Evolutionary conservation across 2,329 filamentous ascomycete genomes (phyloP).

Genomic region (Penicillium digitatum): DNA sequence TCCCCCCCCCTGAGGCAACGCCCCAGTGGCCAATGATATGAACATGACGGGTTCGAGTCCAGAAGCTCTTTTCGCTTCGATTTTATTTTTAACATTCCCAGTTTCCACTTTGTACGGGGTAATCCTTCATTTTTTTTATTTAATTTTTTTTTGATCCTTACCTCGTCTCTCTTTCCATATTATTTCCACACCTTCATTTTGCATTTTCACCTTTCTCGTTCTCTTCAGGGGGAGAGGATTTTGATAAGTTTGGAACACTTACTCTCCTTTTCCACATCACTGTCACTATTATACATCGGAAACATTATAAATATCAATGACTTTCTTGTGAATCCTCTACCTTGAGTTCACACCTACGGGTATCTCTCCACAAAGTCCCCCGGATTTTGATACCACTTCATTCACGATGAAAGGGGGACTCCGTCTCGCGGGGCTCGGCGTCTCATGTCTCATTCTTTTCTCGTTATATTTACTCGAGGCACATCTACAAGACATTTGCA

Average conservation of each 20-base stretch:
- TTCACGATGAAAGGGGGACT: conserved; percentile 32
- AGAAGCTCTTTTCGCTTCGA: not conserved
- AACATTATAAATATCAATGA: conserved; percentile 10
- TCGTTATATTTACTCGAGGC: conserved; percentile 31
- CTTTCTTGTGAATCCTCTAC: conserved; percentile 1
- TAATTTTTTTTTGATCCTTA: not conserved
- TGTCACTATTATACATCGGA: not conserved
- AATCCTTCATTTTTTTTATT: not conserved
- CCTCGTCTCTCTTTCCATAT: not conserved
- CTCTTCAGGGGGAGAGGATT: not conserved
- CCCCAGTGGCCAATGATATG: conserved; percentile 6
- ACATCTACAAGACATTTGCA: conserved; percentile 33
- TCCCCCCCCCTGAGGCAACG: conserved; percentile 1
- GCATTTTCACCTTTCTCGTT: not conserved
- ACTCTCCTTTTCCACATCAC: not conserved
- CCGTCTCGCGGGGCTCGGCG: conserved; percentile 26
- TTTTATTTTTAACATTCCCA: not conserved
- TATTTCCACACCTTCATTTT: not conserved
- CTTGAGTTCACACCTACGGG: conserved; percentile 6
- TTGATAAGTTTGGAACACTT: not conserved
- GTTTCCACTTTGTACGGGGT: not conserved
- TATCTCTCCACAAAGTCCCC: not conserved
- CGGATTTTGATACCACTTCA: conserved; percentile 5
- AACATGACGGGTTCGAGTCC: not conserved
- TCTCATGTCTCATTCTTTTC: conserved; percentile 23